Base-by-base conservation (phyloP, 1,284 basidiomycete species). In the Fistulinella cinereoalba region DNA sequence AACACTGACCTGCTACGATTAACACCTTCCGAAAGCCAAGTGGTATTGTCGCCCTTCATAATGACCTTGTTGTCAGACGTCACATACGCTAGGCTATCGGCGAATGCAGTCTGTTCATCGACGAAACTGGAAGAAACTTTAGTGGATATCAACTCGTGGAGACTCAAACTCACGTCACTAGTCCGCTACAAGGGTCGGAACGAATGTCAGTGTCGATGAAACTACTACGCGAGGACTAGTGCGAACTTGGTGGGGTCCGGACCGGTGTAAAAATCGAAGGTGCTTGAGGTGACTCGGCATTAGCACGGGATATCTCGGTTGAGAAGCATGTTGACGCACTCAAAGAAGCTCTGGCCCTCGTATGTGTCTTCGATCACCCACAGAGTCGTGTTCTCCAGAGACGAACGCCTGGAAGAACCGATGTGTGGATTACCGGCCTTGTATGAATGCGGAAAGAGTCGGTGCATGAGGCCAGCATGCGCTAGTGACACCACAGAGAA, bases 1-100 rank as follows among this genome's bases (percentile, higher is more conserved):
- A 25, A 42, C 15, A 33, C 42, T 37, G 47, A 83, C 85, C 85
- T 88, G 51, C 73, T 71, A 41, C 85, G 73, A 54, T 73, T 72
- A 39, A 71, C 66, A 15, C 83, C 84, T 36, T 64, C 40, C 3
- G 70, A 52, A 37, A 88, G 62, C 63, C 64, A 67, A 15, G 75
- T 81, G 1, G 74, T 80, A 56, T 87, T 74, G 49, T 88, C 85
- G 11, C 82, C 84, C 57, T 83, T 80, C 85, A 88, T 88, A 23
- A 87, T 73, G 21, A 84, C 82, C 34, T 73, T 74, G 23, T 74
- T 75, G 56, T 83, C 69, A 15, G 72, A 70, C 23, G 73, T 71
- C 15, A 83, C 74, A 59, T 72, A 85, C 6, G 72, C 74, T 8
- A 85, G 69, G 28, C 70, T 66, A 32, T 70, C 55, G 15, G 65